Percentiles rank a stretch among this genome's conserved stretches.
These are phyloP conservation scores for Podochytrium sp. DNA, from an alignment of 192 early-diverging fungal species.

Conservation along the genomic window DNA sequence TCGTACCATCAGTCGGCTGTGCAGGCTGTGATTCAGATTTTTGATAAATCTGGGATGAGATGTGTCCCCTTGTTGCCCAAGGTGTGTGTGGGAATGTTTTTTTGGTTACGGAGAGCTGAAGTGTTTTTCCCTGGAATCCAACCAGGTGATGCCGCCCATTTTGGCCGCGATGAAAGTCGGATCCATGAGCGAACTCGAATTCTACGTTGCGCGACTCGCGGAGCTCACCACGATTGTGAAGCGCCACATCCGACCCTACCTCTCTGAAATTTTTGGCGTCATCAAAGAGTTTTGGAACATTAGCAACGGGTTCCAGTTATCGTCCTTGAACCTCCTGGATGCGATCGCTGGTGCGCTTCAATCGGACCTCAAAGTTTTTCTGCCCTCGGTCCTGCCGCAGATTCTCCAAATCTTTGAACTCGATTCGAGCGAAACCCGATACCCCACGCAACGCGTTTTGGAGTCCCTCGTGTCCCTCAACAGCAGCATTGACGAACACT, in stretches of 20 bases:
- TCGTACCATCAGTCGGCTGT: constrained; percentile 72
- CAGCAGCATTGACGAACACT: constrained; percentile 75
- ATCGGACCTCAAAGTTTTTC: constrained; percentile 76
- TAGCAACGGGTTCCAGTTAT: constrained; percentile 61
- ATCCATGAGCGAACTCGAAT: constrained; percentile 67
- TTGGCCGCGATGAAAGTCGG: constrained; percentile 72
- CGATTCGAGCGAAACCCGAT: constrained; percentile 44
- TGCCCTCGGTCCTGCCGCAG: constrained; percentile 70
- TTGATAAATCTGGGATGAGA: constrained; percentile 76
- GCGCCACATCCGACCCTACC: constrained; percentile 75
- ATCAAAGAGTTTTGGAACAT: constrained; percentile 69
- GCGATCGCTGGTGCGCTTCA: constrained; percentile 72
- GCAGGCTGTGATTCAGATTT: constrained; percentile 79
- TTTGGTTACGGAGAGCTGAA: neutral
- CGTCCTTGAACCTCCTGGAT: constrained; percentile 73
- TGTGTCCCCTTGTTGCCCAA: constrained; percentile 74
- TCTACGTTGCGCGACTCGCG: constrained; percentile 76
- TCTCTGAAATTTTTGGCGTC: constrained; percentile 72
- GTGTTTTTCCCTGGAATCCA: no score
- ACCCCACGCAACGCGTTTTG: constrained; percentile 60
- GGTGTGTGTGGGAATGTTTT: no score
- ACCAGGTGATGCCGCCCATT: constrained; percentile 50
- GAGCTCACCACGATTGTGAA: constrained; percentile 72
- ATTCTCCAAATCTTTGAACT: constrained; percentile 74
- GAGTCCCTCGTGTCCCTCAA: constrained; percentile 74